phyloP scores from a whole-genome alignment of 768 basidiomycete species.

The Kwoniella bestiolae region DNA sequence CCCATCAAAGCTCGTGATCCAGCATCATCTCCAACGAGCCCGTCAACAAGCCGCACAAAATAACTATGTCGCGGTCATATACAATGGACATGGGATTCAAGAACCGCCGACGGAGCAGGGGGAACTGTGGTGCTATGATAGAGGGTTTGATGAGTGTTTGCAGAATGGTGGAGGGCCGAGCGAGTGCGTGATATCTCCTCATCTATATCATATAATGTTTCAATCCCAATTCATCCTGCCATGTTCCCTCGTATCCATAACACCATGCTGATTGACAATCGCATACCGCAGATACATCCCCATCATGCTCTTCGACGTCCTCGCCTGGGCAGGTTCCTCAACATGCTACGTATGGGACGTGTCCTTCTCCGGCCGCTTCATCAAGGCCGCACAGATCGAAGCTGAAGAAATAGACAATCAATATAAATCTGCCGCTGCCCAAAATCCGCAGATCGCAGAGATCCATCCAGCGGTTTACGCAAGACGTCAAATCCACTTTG shows the following conservation, averaged over 20 bases:
- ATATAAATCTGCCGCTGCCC: slow-evolving; percentile 33
- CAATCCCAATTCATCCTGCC: too few species aligned
- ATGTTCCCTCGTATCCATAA: too few species aligned
- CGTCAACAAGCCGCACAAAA: slow-evolving; percentile 42
- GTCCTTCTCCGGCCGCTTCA: slow-evolving; percentile 46
- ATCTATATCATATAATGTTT: neutral
- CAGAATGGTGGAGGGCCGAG: slow-evolving; percentile 39
- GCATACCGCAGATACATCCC: slow-evolving; percentile 54
- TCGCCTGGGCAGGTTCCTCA: slow-evolving; percentile 49
- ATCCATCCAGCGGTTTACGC: slow-evolving; percentile 46
- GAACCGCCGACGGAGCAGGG: slow-evolving; percentile 53
- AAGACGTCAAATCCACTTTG: slow-evolving; percentile 48
- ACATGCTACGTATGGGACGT: slow-evolving; percentile 53
- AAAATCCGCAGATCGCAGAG: slow-evolving; percentile 36
- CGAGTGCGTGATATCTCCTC: slow-evolving; percentile 35
- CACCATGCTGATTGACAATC: too few species aligned
- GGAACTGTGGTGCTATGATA: slow-evolving; percentile 53
- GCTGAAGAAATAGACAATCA: slow-evolving; percentile 52
- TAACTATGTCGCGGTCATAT: slow-evolving; percentile 44
- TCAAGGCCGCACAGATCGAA: slow-evolving; percentile 40
- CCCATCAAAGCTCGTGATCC: slow-evolving; percentile 44
- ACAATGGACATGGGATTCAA: slow-evolving; percentile 51
- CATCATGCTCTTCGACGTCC: slow-evolving; percentile 49
- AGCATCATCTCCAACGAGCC: slow-evolving; percentile 44
- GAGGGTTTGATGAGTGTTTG: slow-evolving; percentile 44